Base-by-base conservation (phyloP, 1,284 basidiomycete species). In the Lignosus rhinocerotis region DNA sequence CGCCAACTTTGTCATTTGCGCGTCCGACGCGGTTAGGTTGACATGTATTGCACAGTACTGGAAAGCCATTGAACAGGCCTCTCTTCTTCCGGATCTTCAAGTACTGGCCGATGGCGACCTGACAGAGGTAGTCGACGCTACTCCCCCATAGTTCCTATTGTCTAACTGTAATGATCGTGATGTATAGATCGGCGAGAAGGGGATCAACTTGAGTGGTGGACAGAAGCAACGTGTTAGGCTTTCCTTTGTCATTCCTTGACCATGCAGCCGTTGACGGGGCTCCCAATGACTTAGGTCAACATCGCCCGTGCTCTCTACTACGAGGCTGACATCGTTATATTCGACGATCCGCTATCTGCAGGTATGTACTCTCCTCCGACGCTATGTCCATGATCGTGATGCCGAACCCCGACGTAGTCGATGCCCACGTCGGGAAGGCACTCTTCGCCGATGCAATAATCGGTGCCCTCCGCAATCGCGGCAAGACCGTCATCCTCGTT, bases 281-380 rank as follows among this genome's bases (percentile, higher is more conserved):
- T 7, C 1, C 16, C 6, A 4, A 19, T 3, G 30, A 11, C 12
- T 25, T 66, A 86, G 74, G 79, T 90, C 57, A 89, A 89, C 68
- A 88, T 92, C 48, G 88, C 88, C 3, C 75, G 90, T 50, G 87
- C 88, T 0, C 73, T 92, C 1, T 93, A 93, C 70, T 86, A 78
- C 68, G 75, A 88, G 59, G 86, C 89, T 5, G 88, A 92, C 57
- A 75, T 91, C 34, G 74, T 88, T 17, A 78, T 90, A 17, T 78
- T 92, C 57, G 90, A 92, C 67, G 89, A 92, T 69, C 88, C 88
- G 2, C 77, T 92, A 5, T 90, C 87, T 50, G 90, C 89, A 14
- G 84, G 83, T 81, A 62, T 61, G 6, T 10, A 34, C 14, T 62
- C 62, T 45, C 51, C 45, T 12, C 51, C 30, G 17, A 32, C 44